Base-by-base conservation (phyloP, 2,329 filamentous ascomycete species). In the Pezicula carpinea region DNA sequence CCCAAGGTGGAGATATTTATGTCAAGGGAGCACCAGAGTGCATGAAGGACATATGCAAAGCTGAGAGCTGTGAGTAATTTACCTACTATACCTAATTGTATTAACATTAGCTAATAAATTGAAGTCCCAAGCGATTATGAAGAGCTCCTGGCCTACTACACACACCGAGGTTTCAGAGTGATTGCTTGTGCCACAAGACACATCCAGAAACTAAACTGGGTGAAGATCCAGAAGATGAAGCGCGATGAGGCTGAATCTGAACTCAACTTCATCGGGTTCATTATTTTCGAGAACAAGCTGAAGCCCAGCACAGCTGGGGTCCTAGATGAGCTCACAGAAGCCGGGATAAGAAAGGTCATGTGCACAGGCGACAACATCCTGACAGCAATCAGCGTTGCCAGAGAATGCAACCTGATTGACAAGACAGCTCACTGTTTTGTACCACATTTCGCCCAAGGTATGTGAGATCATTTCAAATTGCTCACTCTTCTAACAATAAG, bases 251-350 rank as follows among this genome's bases (percentile, higher is more conserved):
- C 87, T 7, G 93, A 99, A 66, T 85, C 80, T 3, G 76, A 83
- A 26, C 77, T 99, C 10, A 82, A 92, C 39, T 97, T 99, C 61
- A 78, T 91, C 31, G 93, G 93, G 5, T 99, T 99, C 69, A 97
- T 99, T 62, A 85, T 99, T 45, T 99, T 99, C 59, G 93, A 99
- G 69, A 99, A 99, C 70, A 99, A 99, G 69, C 72, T 99, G 51
- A 99, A 99, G 66, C 84, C 88, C 1, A 90, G 81, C 17, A 96
- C 92, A 0, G 78, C 87, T 1, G 78, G 77, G 1, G 87, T 96
- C 29, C 80, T 99, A 21, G 78, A 86, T 47, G 91, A 97, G 67
- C 76, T 99, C 3, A 77, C 81, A 26, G 75, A 85, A 44, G 92
- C 95, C 6, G 87, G 87, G 47, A 96, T 99, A 55, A 82, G 89